Evolutionary conservation across 2,329 filamentous ascomycete genomes (phyloP).

Genomic region (Aspergillus neoniger): DNA sequence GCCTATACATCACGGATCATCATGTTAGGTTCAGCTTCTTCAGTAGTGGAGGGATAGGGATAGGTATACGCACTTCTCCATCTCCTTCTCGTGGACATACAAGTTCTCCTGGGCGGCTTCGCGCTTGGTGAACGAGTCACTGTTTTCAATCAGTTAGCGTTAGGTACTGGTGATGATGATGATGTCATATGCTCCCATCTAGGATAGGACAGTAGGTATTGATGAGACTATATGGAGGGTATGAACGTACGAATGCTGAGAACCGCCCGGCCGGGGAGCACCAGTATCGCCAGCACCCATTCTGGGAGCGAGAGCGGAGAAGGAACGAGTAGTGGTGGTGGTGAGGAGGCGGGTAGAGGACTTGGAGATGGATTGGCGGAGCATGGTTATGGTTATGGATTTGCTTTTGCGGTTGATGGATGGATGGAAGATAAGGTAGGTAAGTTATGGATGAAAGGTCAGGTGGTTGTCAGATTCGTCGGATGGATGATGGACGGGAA

Average conservation of each 20-base stretch:
- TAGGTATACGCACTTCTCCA: slow-evolving; percentile 66
- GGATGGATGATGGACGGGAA: not conserved
- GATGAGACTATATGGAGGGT: not conserved
- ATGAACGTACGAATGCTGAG: slow-evolving; percentile 39
- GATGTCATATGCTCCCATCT: slow-evolving; percentile 18
- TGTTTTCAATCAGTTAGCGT: slow-evolving; percentile 38
- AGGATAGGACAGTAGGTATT: too few species aligned
- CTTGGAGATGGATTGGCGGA: slow-evolving; percentile 65
- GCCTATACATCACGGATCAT: slow-evolving; percentile 42
- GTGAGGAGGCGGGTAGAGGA: slow-evolving; percentile 53
- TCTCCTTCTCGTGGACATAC: slow-evolving; percentile 84
- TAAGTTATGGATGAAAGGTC: not conserved
- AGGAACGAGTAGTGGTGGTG: slow-evolving; percentile 52
- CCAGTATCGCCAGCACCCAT: slow-evolving; percentile 74
- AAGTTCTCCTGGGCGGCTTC: slow-evolving; percentile 84
- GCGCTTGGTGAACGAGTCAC: slow-evolving; percentile 89
- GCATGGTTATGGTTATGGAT: slow-evolving; percentile 52
- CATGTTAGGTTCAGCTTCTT: too few species aligned
- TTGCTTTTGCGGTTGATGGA: not conserved
- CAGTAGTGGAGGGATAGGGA: too few species aligned
- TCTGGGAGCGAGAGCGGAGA: slow-evolving; percentile 63
- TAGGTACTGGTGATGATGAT: slow-evolving; percentile 16
- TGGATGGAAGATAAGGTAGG: not conserved
- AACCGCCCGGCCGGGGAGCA: slow-evolving; percentile 40
- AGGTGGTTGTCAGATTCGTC: not conserved